These are phyloP conservation scores for Dendrothele bispora DNA, from an alignment of 768 basidiomycete species.

Conservation along the genomic window DNA sequence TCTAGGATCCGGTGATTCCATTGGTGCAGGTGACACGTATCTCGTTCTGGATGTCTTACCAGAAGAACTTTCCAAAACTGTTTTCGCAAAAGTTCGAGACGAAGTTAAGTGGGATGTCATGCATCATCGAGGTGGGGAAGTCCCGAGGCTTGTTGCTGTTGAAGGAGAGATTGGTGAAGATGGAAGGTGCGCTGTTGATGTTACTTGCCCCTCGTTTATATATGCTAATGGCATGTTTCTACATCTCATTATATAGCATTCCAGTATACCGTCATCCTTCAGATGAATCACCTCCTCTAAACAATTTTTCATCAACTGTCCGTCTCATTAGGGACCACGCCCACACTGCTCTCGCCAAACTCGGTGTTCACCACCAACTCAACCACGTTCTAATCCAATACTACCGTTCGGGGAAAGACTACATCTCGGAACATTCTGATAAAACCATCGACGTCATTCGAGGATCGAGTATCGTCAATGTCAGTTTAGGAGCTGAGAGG, in stretches of 20 bases:
- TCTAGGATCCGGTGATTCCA: not conserved
- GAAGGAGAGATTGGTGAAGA: conserved; percentile 53
- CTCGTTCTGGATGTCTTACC: conserved; percentile 62
- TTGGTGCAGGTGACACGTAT: conserved; percentile 70
- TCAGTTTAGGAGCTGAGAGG: conserved; percentile 77
- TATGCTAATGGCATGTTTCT: conserved; percentile 1
- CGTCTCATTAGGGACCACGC: conserved; percentile 62
- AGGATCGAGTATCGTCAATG: conserved; percentile 76
- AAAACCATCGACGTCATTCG: conserved; percentile 82
- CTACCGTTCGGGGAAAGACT: conserved; percentile 78
- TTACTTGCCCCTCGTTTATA: not conserved
- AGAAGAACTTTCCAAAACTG: conserved; percentile 48
- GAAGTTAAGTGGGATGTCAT: conserved; percentile 77
- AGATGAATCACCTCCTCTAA: conserved; percentile 71
- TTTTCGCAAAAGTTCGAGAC: conserved; percentile 55
- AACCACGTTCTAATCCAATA: conserved; percentile 85
- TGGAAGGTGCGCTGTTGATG: conserved; percentile 37
- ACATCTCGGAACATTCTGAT: conserved; percentile 85
- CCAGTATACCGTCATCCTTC: conserved; percentile 84
- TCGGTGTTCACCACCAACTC: conserved; percentile 64
- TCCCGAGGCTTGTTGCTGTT: conserved; percentile 64
- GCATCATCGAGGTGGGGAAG: conserved; percentile 78
- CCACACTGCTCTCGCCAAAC: conserved; percentile 51
- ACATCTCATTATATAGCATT: conserved; percentile 47
- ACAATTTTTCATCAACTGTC: conserved; percentile 69